Evolutionary conservation across 371 early-diverging fungal species (phyloP).

Genomic region (Dichotomocladium elegans): DNA sequence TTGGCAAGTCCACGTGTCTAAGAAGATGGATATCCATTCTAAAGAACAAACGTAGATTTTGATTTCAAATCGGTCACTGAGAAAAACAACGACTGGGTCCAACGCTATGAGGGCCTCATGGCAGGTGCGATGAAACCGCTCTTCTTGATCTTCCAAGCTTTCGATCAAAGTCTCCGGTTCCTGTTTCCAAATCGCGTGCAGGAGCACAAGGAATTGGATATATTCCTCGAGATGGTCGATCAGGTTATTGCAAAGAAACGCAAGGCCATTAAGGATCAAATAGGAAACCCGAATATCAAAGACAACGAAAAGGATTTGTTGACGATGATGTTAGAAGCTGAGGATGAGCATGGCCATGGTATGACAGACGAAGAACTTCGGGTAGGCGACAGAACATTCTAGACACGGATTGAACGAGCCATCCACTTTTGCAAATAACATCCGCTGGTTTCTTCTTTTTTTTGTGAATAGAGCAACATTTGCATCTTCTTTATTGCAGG

Average conservation of each 20-base stretch:
- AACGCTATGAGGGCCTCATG: constrained; percentile 7
- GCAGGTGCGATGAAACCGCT: neutral
- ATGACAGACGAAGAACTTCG: constrained; percentile 14
- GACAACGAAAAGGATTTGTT: constrained; percentile 42
- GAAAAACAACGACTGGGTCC: constrained; percentile 12
- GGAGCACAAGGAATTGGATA: neutral
- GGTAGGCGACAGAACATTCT: constrained; percentile 1
- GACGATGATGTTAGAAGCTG: constrained; percentile 37
- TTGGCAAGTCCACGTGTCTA: neutral
- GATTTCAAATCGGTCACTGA: constrained; percentile 13
- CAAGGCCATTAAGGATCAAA: constrained; percentile 9
- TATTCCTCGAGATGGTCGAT: constrained; percentile 30
- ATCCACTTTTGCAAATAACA: too few relatives aligned
- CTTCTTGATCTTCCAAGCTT: constrained; percentile 2
- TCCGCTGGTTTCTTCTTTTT: too few relatives aligned
- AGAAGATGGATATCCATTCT: neutral
- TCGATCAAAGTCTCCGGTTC: neutral
- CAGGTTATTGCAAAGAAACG: constrained; percentile 30
- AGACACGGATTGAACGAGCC: constrained; percentile 28
- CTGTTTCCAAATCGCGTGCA: constrained; percentile 18
- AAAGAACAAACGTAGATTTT: constrained; percentile 8
- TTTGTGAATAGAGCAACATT: constrained; percentile 35
- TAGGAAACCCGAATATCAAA: too few relatives aligned
- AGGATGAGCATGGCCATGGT: constrained; percentile 7
- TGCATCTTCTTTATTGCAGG: constrained; percentile 26